Conservation (phyloP, 192 early-diverging fungal species). For the Dissophora globulifera region DNA sequence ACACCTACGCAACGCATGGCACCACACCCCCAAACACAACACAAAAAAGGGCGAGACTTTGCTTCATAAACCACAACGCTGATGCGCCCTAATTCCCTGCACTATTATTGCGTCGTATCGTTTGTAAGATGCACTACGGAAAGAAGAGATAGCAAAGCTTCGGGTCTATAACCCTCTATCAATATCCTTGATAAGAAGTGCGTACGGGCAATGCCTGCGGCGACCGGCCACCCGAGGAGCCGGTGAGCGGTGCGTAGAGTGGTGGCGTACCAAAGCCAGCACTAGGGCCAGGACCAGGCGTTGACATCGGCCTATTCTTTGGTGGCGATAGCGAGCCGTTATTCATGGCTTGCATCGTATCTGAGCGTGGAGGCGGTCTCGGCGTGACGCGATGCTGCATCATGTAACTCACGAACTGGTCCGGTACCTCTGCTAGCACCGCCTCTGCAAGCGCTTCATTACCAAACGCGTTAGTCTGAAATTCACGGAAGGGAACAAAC, state of each 20-base stretch:
- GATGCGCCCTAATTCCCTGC: too few species aligned
- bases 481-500: slow-evolving; percentile 65
- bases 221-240: neutral
- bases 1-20: too few species aligned
- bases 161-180: neutral
- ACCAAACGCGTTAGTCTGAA: slow-evolving; percentile 42
- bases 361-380: slow-evolving; percentile 30
- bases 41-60: too few species aligned
- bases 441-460: slow-evolving; percentile 55
- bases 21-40: too few species aligned
- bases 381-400: slow-evolving; percentile 47
- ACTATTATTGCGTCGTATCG: too few species aligned
- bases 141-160: neutral
- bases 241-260: neutral
- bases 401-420: slow-evolving; percentile 69
- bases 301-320: too few species aligned
- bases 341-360: slow-evolving; percentile 45
- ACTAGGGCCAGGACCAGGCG: too few species aligned
- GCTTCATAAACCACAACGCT: too few species aligned
- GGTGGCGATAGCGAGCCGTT: slow-evolving; percentile 14
- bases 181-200: neutral
- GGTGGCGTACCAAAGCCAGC: too few species aligned
- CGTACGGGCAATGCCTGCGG: neutral
- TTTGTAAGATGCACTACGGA: too few species aligned
- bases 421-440: slow-evolving; percentile 68